Evolutionary conservation across 768 basidiomycete species (phyloP), one percentile per base, ranked within the genome.

Genomic region (Mycena latifolia): DNA sequence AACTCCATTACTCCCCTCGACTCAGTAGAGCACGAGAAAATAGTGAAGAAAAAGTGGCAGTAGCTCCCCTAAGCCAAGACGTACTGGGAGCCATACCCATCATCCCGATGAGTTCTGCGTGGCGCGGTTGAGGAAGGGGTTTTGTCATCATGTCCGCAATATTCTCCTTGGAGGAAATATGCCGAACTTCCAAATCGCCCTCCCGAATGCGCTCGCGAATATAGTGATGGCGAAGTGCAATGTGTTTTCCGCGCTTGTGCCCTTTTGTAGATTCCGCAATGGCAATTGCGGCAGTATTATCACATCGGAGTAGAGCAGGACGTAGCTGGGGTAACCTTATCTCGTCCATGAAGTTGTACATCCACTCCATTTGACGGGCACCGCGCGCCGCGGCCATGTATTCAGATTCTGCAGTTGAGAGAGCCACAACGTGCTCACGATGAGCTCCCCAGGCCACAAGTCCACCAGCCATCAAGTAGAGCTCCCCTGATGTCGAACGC

Each of bases 1-100:
- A 54, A 54, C 53, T 54, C 35, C 53, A 54, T 54, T 35, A 39
- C 53, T 54, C 33, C 33, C 53, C 53, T 54, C 53, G 35, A 54
- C 53, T 47, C 37, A 37, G 8, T 37, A 37, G 37, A 37, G 37
- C 8, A 14, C 37, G 37, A 37, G 37, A 37, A 3, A 37, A 37
- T 37, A 37, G n/a, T n/a, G n/a, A 37, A 17, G 37, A 37, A 37
- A 17, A 9, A 14, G 14, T 9, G 37, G 15, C 3, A 9, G 37
- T 14, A 17, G 37, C 37, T 37, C 37, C 37, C 15, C 8, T 37
- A 14, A 37, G 14, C 37, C 37, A 37, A 14, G 37, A 37, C 37
- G 37, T 37, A 15, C 15, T 14, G 15, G 37, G 37, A 14, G 15
- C 9, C 8, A 37, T 7, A 14, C 37, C 37, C 31, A 33, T 33